These are phyloP conservation scores for Chytriomyces confervae DNA, from an alignment of 192 early-diverging fungal genomes.

Conservation along the genomic window DNA sequence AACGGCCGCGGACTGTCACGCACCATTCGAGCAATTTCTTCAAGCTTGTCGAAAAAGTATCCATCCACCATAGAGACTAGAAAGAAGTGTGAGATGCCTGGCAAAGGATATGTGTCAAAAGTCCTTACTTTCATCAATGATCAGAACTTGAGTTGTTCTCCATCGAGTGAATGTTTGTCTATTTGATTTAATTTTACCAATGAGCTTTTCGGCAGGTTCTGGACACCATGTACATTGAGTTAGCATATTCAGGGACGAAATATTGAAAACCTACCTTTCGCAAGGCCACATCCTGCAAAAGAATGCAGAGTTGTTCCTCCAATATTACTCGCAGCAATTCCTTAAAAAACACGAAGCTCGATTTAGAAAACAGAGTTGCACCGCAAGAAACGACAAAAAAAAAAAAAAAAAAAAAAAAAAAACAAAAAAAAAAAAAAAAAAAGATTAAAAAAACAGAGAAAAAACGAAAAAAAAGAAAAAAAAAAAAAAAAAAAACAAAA, in stretches of 20 bases:
- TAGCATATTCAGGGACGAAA: neutral
- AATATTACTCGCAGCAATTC: constrained; percentile 67
- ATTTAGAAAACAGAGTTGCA: too few species aligned
- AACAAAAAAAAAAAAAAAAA: neutral
- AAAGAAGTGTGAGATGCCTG: neutral
- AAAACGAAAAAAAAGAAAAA: neutral
- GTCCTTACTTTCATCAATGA: constrained; percentile 56
- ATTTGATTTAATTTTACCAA: constrained; percentile 23
- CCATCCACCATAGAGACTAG: constrained; percentile 61
- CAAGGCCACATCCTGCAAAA: constrained; percentile 57
- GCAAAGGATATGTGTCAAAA: neutral
- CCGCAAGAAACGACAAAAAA: neutral
- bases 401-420: neutral
- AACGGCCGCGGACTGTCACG: constrained; percentile 43
- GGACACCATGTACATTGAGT: neutral
- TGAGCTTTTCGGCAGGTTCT: constrained; percentile 3
- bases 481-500: neutral
- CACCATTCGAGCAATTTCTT: constrained; percentile 43
- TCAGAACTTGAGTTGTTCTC: constrained; percentile 45
- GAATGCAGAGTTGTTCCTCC: constrained; percentile 63
- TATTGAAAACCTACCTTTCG: constrained; percentile 27
- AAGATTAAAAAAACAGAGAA: neutral
- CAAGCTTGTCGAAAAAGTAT: constrained; percentile 53
- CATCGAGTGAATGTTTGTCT: constrained; percentile 33
- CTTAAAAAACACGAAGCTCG: constrained; percentile 36